Percentiles rank a stretch among this genome's conserved stretches.
phyloP scores from a whole-genome alignment of 208 protist species.

The Leishmania martiniquensis region DNA sequence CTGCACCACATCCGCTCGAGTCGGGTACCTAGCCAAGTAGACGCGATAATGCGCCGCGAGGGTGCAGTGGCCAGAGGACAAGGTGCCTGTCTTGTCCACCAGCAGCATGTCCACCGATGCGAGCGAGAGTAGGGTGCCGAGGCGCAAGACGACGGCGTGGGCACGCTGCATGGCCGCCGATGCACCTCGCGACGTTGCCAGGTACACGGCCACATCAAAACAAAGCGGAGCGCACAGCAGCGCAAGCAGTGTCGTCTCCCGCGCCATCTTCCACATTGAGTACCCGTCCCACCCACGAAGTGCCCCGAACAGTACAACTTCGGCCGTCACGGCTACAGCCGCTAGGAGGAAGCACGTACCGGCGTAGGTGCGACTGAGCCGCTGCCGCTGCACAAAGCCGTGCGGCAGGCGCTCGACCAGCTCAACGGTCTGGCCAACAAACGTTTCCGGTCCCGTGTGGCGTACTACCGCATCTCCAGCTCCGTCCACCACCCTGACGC shows the following conservation, averaged over 20 bases:
- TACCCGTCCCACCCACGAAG: constrained; percentile 3
- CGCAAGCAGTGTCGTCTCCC: constrained; percentile 33
- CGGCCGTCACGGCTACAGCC: constrained; percentile 9
- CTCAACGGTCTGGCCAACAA: constrained; percentile 84
- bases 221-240: constrained; percentile 39
- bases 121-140: constrained; percentile 82
- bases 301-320: constrained; percentile 10
- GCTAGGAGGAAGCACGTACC: neutral
- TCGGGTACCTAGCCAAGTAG: constrained; percentile 40
- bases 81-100: constrained; percentile 94
- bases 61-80: constrained; percentile 87
- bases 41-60: constrained; percentile 45
- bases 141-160: constrained; percentile 88
- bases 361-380: constrained; percentile 12
- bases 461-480: constrained; percentile 51
- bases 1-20: constrained; percentile 47
- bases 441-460: constrained; percentile 86
- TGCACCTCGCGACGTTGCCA: constrained; percentile 72
- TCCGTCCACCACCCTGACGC: constrained; percentile 63
- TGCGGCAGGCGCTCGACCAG: constrained; percentile 51
- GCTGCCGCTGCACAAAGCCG: constrained; percentile 8
- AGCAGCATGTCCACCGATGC: constrained; percentile 48
- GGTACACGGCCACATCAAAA: constrained; percentile 54
- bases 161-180: constrained; percentile 64
- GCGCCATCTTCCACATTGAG: constrained; percentile 12